Evolutionary conservation across 2,329 filamentous ascomycete genomes (phyloP).

Genomic region (Aspergillus aculeatus): DNA sequence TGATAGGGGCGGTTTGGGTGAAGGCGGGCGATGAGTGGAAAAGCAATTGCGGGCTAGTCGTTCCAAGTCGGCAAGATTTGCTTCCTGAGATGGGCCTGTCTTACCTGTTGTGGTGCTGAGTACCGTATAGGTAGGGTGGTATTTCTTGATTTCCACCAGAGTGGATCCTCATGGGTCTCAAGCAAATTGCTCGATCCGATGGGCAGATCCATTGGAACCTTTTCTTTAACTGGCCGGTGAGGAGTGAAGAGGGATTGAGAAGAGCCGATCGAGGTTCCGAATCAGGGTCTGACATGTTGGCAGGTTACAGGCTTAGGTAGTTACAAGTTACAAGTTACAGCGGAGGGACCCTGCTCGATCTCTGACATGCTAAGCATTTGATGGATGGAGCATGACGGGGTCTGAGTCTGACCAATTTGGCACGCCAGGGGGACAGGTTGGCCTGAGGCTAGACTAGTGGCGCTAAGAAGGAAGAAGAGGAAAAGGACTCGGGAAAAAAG

Average conservation of each 20-base stretch:
- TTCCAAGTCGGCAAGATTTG: neutral
- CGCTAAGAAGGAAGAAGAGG: neutral
- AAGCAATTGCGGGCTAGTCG: neutral
- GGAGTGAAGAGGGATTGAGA: neutral
- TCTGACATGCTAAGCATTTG: neutral
- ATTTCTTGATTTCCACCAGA: neutral
- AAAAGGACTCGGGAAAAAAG: neutral
- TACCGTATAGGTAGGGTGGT: too few species aligned
- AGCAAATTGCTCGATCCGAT: neutral
- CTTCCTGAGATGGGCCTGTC: neutral
- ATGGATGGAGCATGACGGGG: neutral
- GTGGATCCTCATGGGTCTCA: neutral
- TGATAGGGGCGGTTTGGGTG: neutral
- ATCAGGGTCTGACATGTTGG: neutral
- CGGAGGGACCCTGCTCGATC: neutral
- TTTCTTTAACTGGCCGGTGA: too few species aligned
- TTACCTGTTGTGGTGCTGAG: neutral
- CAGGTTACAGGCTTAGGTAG: too few species aligned
- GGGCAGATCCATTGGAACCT: neutral
- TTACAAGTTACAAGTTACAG: neutral
- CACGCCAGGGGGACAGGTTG: too few species aligned
- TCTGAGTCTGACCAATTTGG: neutral
- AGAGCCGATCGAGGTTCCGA: neutral
- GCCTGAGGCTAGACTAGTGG: neutral
- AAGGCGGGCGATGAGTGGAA: neutral